Conservation (phyloP, 352 stramenopile species). For the Globisporangium okanoganense region DNA sequence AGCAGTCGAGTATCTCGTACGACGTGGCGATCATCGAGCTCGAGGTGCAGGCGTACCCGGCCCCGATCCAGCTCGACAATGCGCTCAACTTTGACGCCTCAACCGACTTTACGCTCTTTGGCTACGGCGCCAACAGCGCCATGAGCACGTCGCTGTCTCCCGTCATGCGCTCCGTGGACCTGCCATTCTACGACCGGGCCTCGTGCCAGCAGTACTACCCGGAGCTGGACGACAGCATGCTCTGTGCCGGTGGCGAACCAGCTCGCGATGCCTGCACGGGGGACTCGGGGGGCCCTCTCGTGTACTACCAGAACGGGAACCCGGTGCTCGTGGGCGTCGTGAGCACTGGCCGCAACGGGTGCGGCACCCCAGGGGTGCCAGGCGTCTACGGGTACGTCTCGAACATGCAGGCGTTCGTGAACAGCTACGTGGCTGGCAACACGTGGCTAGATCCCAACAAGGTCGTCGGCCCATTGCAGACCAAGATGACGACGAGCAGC, state of each 20-base stretch:
- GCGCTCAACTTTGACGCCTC: constrained; percentile 16
- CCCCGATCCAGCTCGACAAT: constrained; percentile 30
- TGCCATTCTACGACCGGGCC: constrained; percentile 24
- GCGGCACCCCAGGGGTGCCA: constrained; percentile 26
- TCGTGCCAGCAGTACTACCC: constrained; percentile 25
- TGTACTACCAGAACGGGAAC: constrained; percentile 17
- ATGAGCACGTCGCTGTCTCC: constrained; percentile 18
- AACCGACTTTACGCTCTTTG: constrained; percentile 27
- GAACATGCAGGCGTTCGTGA: constrained; percentile 25
- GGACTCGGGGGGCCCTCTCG: constrained; percentile 35
- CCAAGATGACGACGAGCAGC: neutral
- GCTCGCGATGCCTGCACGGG: constrained; percentile 36
- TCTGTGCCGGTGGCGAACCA: constrained; percentile 32
- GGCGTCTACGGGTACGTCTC: constrained; percentile 32
- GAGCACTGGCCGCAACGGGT: constrained; percentile 35
- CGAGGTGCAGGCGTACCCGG: constrained; percentile 25
- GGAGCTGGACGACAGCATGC: constrained; percentile 37
- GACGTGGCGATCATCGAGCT: constrained; percentile 39
- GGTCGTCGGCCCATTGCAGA: neutral
- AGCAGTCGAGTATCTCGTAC: constrained; percentile 29
- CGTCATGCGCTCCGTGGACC: constrained; percentile 23
- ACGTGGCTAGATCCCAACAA: constrained; percentile 22
- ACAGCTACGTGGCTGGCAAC: constrained; percentile 21
- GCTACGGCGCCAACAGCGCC: constrained; percentile 31
- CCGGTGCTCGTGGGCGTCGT: constrained; percentile 34